Base-by-base conservation (phyloP, 805 yeast species). In the Suhomyces tanzawaensis region DNA sequence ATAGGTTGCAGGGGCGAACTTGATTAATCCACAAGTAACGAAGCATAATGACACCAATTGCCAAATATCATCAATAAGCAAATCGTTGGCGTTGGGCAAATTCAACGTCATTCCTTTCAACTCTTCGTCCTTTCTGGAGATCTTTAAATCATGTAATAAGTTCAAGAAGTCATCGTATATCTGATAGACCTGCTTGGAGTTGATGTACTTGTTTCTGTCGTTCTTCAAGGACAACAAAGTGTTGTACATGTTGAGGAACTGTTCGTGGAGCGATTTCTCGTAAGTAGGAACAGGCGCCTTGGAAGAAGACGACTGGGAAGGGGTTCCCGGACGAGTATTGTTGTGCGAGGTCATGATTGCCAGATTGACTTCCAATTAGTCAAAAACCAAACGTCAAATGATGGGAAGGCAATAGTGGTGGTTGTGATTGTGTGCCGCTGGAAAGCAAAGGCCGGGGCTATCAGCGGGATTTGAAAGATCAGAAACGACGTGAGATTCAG, bases 1-100 rank as follows among this genome's bases (percentile, higher is more conserved):
- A 62, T 85, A 93, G 1, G 96, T 86, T 4, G 97, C 96, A 1
- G 98, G 96, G 1, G 96, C 95, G 24, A 88, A 76, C 49, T 88
- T 82, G 32, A 85, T 84, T 50, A 88, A 69, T 3, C 99, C 99
- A 42, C 95, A 93, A 2, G 98, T 87, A 53, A 91, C 77, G 60
- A 90, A 87, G 48, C 93, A 84, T 36, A 93, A 71, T 11, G 95
- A 84, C 31, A 91, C 65, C 33, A 93, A 65, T 60, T 91, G 96
- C 72, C 91, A 88, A 16, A 85, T 86, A 52, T 90, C 97, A 59
- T 90, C 97, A 29, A 87, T 70, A 8, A 85, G 72, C 7, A 78
- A 69, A 53, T 90, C 96, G 12, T 85, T 87, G 44, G 62, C 58
- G 44, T 73, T 75, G 33, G 78, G 77, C 44, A 64, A 51, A 19